Percentiles rank a stretch among this genome's conserved stretches.
These are phyloP conservation scores for Silene vulgaris DNA, from an alignment of 179 eudicot species.

Conservation along the genomic window DNA sequence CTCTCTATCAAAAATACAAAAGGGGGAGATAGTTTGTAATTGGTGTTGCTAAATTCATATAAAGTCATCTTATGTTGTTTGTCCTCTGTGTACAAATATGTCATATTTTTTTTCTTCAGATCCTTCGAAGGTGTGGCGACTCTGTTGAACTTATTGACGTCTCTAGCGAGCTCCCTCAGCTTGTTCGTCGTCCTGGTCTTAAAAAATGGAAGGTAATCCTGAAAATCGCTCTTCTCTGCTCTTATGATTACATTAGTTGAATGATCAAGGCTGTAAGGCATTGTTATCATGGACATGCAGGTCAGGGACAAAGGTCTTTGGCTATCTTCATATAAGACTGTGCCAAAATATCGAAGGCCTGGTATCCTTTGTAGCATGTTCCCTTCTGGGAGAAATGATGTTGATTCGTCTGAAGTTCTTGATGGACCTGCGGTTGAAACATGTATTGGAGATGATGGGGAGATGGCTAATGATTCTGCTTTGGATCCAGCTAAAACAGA, in stretches of 20 bases:
- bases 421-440: conserved; percentile 26
- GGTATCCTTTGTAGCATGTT: conserved; percentile 68
- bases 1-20: background rate
- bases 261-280: conserved; percentile 10
- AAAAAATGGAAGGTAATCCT: conserved; percentile 83
- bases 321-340: conserved; percentile 67
- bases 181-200: conserved; percentile 87
- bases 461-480: conserved; percentile 22
- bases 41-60: background rate
- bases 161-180: conserved; percentile 77
- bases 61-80: background rate
- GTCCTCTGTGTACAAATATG: background rate
- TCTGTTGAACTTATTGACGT: conserved; percentile 89
- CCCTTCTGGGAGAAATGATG: conserved; percentile 60
- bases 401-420: conserved; percentile 30
- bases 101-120: conserved; percentile 33
- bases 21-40: background rate
- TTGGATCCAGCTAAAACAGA: conserved; percentile 21
- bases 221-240: background rate
- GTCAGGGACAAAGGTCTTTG: conserved; percentile 83
- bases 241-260: background rate
- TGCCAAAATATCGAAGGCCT: conserved; percentile 48
- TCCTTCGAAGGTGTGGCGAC: conserved; percentile 74
- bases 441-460: conserved; percentile 25
- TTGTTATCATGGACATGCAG: conserved; percentile 37